Conservation (phyloP, 2,329 filamentous ascomycete genomes). For the Colletotrichum musicola region DNA sequence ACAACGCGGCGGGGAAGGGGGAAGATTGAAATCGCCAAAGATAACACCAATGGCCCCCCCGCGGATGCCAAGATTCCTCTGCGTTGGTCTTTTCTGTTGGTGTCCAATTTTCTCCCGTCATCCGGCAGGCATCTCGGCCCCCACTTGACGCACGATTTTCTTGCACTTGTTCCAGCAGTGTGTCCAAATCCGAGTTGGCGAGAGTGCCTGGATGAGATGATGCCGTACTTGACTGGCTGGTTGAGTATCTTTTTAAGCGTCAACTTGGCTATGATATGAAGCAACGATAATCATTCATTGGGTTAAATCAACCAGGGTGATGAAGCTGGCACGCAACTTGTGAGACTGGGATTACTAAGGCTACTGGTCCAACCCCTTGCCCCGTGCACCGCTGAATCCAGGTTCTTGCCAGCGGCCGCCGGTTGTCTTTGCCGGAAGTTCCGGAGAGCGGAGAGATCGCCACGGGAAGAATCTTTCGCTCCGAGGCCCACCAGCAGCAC, state of each 20-base stretch:
- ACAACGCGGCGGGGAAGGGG: not conserved
- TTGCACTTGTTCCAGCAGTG: not conserved
- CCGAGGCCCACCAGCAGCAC: not conserved
- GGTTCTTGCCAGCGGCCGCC: not conserved
- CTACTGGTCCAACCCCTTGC: too few relatives aligned
- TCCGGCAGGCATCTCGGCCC: slow-evolving; percentile 14
- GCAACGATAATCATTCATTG: too few relatives aligned
- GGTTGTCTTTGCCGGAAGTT: not conserved
- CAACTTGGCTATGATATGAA: too few relatives aligned
- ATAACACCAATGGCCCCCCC: not conserved
- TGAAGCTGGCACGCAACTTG: too few relatives aligned
- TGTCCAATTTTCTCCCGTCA: not conserved
- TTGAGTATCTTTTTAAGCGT: too few relatives aligned
- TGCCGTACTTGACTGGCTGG: too few relatives aligned
- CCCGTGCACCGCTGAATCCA: too few relatives aligned
- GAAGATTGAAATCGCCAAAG: not conserved
- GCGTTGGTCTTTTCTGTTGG: not conserved
- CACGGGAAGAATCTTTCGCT: not conserved
- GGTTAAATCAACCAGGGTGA: too few relatives aligned
- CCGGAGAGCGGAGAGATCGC: not conserved
- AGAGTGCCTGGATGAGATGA: too few relatives aligned
- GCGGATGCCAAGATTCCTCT: too few relatives aligned
- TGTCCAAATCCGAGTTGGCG: too few relatives aligned
- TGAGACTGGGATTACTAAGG: too few relatives aligned
- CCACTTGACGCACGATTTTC: slow-evolving; percentile 13